Base-by-base conservation (phyloP, 106 monocot species). In the Dioscorea zingiberensis region DNA sequence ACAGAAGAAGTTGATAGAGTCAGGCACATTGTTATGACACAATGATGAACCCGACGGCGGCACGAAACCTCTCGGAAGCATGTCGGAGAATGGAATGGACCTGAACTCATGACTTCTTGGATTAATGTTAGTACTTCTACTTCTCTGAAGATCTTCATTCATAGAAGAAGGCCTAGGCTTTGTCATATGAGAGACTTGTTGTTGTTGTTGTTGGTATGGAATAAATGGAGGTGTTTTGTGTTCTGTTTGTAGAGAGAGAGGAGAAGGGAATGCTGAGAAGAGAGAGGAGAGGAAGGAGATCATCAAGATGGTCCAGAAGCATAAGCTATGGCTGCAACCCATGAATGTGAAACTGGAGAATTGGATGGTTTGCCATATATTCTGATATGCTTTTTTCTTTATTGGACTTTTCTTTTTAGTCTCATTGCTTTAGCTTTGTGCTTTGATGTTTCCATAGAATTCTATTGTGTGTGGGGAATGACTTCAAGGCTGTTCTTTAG, bases 1-100 rank as follows among this genome's bases (percentile, higher is more conserved):
- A 38, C 60, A 61, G 60, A 17, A 17, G 24, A 58, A 58, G 60
- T 61, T 25, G 27, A 61, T 13, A 17, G 60, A 61, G 8, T 61
- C 18, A 9, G 32, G 60, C 12, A 30, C 29, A 26, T 61, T 27
- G 27, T 61, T 61, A 27, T 61, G 60, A 27, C 60, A 28, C 60
- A 13, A 10, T 8, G 60, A 61, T 2, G 60, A 61, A 19, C 32
- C 60, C 16, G 60, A 61, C 3, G 60, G 60, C 16, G 60, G 60
- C 16, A 61, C 60, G 29, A 30, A 61, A 27, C 60, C 60, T 30
- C 60, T 61, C 1, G 60, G 60, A 28, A 61, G 60, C 60, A 61
- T 61, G 13, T 3, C 60, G 1, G 60, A 61, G 60, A 61, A 61
- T 38, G 38, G 38, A 27, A 13, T 30, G 4, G 60, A 56, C 23